These are phyloP conservation scores for Zizania latifolia DNA, from an alignment of 176 grass and related monocot species.

Conservation along the genomic window DNA sequence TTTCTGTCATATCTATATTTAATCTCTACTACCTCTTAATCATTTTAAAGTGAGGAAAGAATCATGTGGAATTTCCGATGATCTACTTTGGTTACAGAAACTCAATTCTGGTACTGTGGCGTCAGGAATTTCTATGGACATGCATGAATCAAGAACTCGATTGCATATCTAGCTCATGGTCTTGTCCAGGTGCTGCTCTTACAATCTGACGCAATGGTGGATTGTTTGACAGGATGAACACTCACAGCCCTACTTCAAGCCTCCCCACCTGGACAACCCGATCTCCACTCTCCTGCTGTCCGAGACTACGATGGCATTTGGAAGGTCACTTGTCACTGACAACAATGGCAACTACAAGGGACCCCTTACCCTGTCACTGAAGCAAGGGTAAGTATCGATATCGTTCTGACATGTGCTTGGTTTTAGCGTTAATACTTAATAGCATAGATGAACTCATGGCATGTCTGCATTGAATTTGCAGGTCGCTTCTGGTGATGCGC, in stretches of 20 bases:
- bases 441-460: background rate
- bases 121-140: background rate
- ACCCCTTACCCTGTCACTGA: slow-evolving; percentile 70
- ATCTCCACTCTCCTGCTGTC: slow-evolving; percentile 91
- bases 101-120: background rate
- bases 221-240: slow-evolving; percentile 73
- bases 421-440: background rate
- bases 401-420: background rate
- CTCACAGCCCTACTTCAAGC: slow-evolving; percentile 95
- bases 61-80: background rate
- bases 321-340: slow-evolving; percentile 81
- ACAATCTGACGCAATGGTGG: background rate
- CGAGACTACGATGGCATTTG: slow-evolving; percentile 83
- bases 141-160: background rate
- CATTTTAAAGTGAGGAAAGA: background rate
- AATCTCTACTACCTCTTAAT: too few relatives aligned
- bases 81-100: background rate
- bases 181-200: background rate
- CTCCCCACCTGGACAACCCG: slow-evolving; percentile 95
- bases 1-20: background rate
- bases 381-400: slow-evolving; percentile 61
- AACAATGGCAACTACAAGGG: slow-evolving; percentile 96
- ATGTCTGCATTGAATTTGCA: slow-evolving; percentile 20
- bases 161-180: background rate
- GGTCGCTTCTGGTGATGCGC: slow-evolving; percentile 92